Evolutionary conservation across 129 eudicot species (phyloP).

Genomic region (Gnaphalium uliginosum): DNA sequence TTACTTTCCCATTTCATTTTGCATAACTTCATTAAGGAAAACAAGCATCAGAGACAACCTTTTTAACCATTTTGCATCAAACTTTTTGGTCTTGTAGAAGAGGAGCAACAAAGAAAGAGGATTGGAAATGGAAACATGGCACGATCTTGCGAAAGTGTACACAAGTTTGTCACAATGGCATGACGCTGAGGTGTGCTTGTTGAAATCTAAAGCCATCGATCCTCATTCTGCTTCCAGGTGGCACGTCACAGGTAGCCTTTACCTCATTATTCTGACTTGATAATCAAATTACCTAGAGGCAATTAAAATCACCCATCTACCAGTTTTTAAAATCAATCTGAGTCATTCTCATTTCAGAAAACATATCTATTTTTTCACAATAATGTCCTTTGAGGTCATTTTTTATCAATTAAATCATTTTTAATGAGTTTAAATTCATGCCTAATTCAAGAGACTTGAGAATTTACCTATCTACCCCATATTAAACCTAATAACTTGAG

Average conservation of each 20-base stretch:
- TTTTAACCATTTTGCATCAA: background rate
- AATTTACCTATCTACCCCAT: too few species aligned
- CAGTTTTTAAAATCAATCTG: too few species aligned
- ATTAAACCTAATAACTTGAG: too few species aligned
- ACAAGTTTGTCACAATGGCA: constrained; percentile 79
- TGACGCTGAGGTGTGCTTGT: constrained; percentile 84
- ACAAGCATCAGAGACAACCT: background rate
- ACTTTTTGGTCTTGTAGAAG: constrained; percentile 41
- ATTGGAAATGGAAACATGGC: constrained; percentile 95
- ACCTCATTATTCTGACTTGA: too few species aligned
- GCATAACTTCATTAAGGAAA: background rate
- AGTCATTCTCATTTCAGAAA: too few species aligned
- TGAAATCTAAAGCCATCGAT: constrained; percentile 70
- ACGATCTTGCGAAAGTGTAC: constrained; percentile 85
- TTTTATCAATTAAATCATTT: too few species aligned
- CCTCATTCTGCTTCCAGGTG: constrained; percentile 86
- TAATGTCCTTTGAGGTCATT: too few species aligned
- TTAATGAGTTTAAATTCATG: too few species aligned
- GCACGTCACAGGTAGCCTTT: constrained; percentile 63
- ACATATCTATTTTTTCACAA: too few species aligned
- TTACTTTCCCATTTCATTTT: background rate
- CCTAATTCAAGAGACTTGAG: too few species aligned
- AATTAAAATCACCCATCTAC: too few species aligned
- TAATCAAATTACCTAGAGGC: too few species aligned
- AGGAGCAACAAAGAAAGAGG: constrained; percentile 42